These are phyloP conservation scores for Xylaria arbuscula DNA, from an alignment of 2,329 filamentous ascomycete species.

Conservation along the genomic window DNA sequence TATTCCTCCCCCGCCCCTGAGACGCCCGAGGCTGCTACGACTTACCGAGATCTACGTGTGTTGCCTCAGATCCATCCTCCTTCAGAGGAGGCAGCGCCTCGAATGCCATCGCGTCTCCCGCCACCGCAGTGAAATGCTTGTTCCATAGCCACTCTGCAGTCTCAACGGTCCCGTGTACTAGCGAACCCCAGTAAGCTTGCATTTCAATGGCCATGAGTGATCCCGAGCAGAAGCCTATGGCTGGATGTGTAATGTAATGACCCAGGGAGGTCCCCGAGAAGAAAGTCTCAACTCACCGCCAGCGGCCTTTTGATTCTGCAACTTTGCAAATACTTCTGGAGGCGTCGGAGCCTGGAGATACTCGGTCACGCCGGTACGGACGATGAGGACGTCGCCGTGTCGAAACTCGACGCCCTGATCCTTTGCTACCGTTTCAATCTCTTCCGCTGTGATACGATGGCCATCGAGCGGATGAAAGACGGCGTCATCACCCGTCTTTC, in stretches of 20 bases:
- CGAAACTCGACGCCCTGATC: conserved; percentile 72
- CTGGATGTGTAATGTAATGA: not conserved
- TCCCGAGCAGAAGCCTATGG: too few species aligned
- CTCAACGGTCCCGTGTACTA: conserved; percentile 59
- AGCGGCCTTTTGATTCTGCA: conserved; percentile 47
- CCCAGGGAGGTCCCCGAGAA: not conserved
- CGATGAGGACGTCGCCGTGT: conserved; percentile 73
- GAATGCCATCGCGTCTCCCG: conserved; percentile 71
- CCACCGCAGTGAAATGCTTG: conserved; percentile 73
- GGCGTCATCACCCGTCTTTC: conserved; percentile 56
- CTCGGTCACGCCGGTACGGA: conserved; percentile 72
- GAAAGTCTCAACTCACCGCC: conserved; percentile 43
- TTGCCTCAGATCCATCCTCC: conserved; percentile 52
- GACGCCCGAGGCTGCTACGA: not conserved
- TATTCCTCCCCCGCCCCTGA: not conserved
- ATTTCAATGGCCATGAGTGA: not conserved
- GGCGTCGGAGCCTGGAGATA: conserved; percentile 61
- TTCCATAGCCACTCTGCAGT: conserved; percentile 76
- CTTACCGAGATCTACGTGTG: conserved; percentile 54
- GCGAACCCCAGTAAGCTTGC: conserved; percentile 7
- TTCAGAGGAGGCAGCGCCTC: conserved; percentile 70
- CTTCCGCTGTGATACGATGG: conserved; percentile 63
- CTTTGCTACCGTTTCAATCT: conserved; percentile 68
- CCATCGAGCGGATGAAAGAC: conserved; percentile 63
- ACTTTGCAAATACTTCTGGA: conserved; percentile 51